Conservation (phyloP, 495 filamentous ascomycete species). For the Terfezia boudieri region DNA sequence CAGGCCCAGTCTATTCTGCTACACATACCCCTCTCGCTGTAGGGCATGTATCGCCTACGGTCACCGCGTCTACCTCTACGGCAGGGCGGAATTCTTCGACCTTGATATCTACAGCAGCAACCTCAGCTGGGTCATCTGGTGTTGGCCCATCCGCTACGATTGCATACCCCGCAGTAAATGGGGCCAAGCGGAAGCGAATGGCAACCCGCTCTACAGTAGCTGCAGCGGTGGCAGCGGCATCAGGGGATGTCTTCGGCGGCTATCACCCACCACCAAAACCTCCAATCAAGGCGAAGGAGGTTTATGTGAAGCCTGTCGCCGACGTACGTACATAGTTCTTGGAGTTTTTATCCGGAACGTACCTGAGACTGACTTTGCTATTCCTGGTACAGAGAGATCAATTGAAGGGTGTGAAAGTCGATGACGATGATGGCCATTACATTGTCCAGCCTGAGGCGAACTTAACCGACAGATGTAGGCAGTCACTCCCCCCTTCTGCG, state of each 20-base stretch:
- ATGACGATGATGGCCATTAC: conserved; percentile 94
- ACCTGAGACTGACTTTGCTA: no score
- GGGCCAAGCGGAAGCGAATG: conserved; percentile 38
- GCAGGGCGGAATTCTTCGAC: conserved; percentile 32
- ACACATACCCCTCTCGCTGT: conserved; percentile 38
- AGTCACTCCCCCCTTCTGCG: not conserved
- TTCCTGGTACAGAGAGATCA: no score
- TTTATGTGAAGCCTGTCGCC: conserved; percentile 53
- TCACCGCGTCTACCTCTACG: conserved; percentile 39
- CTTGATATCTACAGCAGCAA: conserved; percentile 70
- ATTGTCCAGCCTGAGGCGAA: conserved; percentile 65
- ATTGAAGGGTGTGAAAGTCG: conserved; percentile 29
- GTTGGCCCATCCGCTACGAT: not conserved
- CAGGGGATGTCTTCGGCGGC: conserved; percentile 45
- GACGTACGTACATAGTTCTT: conserved; percentile 42
- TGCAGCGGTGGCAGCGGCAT: conserved; percentile 23
- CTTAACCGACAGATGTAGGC: conserved; percentile 64
- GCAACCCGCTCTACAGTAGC: conserved; percentile 4
- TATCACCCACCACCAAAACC: conserved; percentile 75
- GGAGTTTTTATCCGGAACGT: no score
- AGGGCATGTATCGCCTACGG: conserved; percentile 36
- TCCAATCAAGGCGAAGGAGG: conserved; percentile 67
- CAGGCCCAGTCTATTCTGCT: conserved; percentile 42
- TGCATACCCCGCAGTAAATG: conserved; percentile 41
- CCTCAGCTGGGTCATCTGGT: conserved; percentile 46